Conservation (phyloP, 208 protist species). For the Sergeia podlipaevii region DNA sequence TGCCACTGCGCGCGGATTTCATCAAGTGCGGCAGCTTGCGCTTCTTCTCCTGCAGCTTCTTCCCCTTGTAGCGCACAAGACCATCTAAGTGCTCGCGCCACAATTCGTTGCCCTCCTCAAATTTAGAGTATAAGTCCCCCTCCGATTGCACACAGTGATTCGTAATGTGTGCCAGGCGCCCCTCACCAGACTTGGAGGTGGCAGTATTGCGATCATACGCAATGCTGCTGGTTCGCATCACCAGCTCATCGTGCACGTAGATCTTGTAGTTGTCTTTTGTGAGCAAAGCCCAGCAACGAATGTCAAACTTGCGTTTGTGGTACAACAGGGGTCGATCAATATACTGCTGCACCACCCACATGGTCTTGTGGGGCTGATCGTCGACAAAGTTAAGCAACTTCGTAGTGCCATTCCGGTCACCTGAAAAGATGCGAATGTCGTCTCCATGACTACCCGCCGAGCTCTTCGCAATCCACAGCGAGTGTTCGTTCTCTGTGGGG, state of each 20-base stretch:
- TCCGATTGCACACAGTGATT: slow-evolving; percentile 59
- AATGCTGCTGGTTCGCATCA: slow-evolving; percentile 72
- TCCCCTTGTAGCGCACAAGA: slow-evolving; percentile 67
- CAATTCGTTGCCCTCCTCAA: slow-evolving; percentile 69
- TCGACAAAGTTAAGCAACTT: slow-evolving; percentile 54
- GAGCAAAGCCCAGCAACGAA: slow-evolving; percentile 50
- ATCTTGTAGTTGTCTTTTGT: slow-evolving; percentile 31
- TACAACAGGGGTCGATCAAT: slow-evolving; percentile 57
- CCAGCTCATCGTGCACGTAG: slow-evolving; percentile 67
- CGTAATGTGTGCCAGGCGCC: slow-evolving; percentile 57
- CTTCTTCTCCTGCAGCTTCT: slow-evolving; percentile 24
- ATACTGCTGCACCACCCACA: slow-evolving; percentile 64
- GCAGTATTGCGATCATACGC: slow-evolving; percentile 24
- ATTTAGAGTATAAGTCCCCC: slow-evolving; percentile 20
- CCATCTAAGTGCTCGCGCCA: slow-evolving; percentile 78
- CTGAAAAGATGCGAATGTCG: slow-evolving; percentile 71
- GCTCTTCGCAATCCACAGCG: slow-evolving; percentile 79
- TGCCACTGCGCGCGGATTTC: neutral
- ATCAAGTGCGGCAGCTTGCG: slow-evolving; percentile 4
- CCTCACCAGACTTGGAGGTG: slow-evolving; percentile 19
- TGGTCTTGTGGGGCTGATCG: slow-evolving; percentile 15
- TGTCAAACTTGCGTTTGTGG: slow-evolving; percentile 64
- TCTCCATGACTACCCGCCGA: slow-evolving; percentile 74
- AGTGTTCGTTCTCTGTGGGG: neutral
- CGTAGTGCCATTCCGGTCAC: slow-evolving; percentile 31